Percentiles rank a stretch among this genome's conserved stretches.
Conservation (phyloP, 805 yeast genomes). For the Tetrapisispora namnaoensis region DNA sequence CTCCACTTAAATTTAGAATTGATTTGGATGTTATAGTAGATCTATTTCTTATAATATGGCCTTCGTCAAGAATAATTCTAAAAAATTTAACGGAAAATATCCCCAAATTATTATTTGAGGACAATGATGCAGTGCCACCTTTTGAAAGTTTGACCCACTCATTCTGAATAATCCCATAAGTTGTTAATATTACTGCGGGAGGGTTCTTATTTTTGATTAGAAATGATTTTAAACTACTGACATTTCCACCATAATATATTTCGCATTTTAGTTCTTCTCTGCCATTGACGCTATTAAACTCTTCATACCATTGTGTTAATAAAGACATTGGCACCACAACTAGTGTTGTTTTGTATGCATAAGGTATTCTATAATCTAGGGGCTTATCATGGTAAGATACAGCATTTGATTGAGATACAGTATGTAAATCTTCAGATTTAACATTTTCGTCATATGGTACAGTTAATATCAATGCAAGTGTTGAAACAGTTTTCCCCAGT, state of each 20-base stretch:
- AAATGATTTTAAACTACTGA: constrained; percentile 39
- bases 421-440: too few species aligned
- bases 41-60: constrained; percentile 78
- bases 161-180: constrained; percentile 76
- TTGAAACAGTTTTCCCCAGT: constrained; percentile 82
- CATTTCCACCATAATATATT: constrained; percentile 68
- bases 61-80: constrained; percentile 79
- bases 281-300: constrained; percentile 51
- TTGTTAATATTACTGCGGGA: constrained; percentile 68
- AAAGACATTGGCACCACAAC: constrained; percentile 86
- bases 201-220: constrained; percentile 37
- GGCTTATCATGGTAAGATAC: not conserved
- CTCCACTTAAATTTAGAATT: constrained; percentile 51
- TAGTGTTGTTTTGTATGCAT: constrained; percentile 65
- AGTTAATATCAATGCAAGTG: constrained; percentile 61
- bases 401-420: not conserved
- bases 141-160: constrained; percentile 50
- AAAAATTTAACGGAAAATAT: constrained; percentile 64
- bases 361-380: constrained; percentile 24
- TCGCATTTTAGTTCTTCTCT: constrained; percentile 38
- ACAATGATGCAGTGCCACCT: constrained; percentile 6
- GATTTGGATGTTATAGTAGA: constrained; percentile 73
- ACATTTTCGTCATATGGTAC: constrained; percentile 41
- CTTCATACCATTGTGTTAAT: constrained; percentile 84
- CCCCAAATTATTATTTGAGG: constrained; percentile 34